Conservation (phyloP, 2,329 filamentous ascomycete genomes). For the Fulvia fulva region DNA sequence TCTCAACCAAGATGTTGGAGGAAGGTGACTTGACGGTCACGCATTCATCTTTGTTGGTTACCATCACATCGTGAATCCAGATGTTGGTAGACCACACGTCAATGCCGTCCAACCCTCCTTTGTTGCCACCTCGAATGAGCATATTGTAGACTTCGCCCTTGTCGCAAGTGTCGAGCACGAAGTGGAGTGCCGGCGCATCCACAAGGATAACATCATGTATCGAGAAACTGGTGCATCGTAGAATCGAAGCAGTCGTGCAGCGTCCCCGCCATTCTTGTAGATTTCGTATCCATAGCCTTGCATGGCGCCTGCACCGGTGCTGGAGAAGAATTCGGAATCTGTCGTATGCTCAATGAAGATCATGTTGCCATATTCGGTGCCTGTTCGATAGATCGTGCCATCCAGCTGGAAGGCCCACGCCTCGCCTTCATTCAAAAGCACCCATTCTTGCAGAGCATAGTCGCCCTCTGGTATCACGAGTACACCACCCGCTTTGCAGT, state of each 20-base stretch:
- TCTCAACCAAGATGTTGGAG: constrained; percentile 55
- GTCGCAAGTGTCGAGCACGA: constrained; percentile 48
- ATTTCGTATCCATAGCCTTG: constrained; percentile 52
- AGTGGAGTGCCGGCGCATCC: constrained; percentile 50
- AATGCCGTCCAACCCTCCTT: constrained; percentile 54
- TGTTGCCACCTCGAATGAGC: constrained; percentile 51
- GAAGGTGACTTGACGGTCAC: constrained; percentile 54
- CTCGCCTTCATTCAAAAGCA: constrained; percentile 45
- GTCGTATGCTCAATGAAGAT: constrained; percentile 47
- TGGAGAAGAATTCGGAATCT: constrained; percentile 54
- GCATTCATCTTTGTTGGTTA: constrained; percentile 60
- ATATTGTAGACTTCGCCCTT: constrained; percentile 55
- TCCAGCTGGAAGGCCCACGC: constrained; percentile 52
- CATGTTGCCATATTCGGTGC: constrained; percentile 51
- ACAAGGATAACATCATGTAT: constrained; percentile 47
- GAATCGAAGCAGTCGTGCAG: constrained; percentile 47
- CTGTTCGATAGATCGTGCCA: constrained; percentile 51
- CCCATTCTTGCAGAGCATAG: constrained; percentile 50
- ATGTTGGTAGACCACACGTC: constrained; percentile 54
- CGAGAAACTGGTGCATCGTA: background rate
- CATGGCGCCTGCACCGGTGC: constrained; percentile 49
- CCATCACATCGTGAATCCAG: constrained; percentile 55
- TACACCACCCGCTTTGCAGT: constrained; percentile 49
- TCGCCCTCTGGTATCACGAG: constrained; percentile 49
- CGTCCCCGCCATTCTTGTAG: constrained; percentile 38